Evolutionary conservation across 1,284 basidiomycete genomes (phyloP).

Genomic region (Blastosporella zonata): DNA sequence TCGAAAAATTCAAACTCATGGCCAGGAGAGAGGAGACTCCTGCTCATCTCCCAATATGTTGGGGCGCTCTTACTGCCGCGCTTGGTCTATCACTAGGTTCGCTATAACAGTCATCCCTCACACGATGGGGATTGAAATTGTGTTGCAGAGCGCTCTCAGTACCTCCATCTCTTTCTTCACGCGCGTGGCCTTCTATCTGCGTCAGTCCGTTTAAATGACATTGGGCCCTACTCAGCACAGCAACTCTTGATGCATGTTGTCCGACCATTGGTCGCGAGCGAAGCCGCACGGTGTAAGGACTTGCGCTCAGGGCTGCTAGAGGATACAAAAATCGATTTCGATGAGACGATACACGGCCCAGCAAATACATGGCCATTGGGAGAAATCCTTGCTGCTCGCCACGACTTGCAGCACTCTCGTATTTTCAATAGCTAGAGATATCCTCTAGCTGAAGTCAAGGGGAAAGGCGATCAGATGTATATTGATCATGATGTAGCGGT

Average conservation of each 20-base stretch:
- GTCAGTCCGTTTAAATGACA: constrained; percentile 85
- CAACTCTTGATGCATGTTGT: constrained; percentile 80
- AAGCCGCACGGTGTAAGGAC: constrained; percentile 42
- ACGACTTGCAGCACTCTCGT: constrained; percentile 93
- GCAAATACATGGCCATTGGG: constrained; percentile 94
- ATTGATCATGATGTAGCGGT: constrained; percentile 42
- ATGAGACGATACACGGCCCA: constrained; percentile 51
- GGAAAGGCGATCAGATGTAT: constrained; percentile 6
- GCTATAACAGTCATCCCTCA: constrained; percentile 22
- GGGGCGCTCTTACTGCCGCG: constrained; percentile 81
- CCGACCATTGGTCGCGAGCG: constrained; percentile 58
- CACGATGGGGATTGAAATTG: not conserved
- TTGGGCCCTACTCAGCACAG: constrained; percentile 93
- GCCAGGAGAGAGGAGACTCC: constrained; percentile 63
- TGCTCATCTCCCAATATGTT: constrained; percentile 89
- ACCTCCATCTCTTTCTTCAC: constrained; percentile 91
- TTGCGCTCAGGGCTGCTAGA: constrained; percentile 42
- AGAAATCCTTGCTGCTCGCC: constrained; percentile 87
- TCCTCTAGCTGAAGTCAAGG: not conserved
- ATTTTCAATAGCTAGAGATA: constrained; percentile 82
- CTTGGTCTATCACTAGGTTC: constrained; percentile 73
- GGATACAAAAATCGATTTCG: constrained; percentile 26
- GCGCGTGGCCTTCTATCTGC: constrained; percentile 88
- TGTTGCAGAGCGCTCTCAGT: constrained; percentile 64
- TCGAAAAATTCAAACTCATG: constrained; percentile 66